These are phyloP conservation scores for Logfia minima DNA, from an alignment of 129 eudicot genomes.

Conservation along the genomic window DNA sequence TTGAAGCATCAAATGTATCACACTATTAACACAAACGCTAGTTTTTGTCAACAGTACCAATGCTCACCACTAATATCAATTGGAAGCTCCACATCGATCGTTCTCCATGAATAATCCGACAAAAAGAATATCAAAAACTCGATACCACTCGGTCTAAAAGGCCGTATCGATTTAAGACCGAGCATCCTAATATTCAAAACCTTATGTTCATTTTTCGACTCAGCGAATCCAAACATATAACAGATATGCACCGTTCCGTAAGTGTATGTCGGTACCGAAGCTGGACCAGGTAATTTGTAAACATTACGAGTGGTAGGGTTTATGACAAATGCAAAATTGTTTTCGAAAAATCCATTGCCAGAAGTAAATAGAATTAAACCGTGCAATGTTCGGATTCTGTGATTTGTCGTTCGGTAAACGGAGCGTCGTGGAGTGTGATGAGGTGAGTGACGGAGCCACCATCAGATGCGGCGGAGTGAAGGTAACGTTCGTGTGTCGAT, in stretches of 20 bases:
- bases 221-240: not conserved
- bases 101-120: not conserved
- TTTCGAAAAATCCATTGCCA: not conserved
- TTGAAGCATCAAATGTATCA: not conserved
- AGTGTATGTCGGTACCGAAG: not conserved
- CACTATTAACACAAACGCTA: not conserved
- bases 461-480: not conserved
- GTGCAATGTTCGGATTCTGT: conserved; percentile 15
- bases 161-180: not conserved
- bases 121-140: not conserved
- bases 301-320: not conserved
- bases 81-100: not conserved
- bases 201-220: conserved; percentile 11
- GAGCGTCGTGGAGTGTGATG: conserved; percentile 11
- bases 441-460: conserved; percentile 25
- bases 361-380: conserved; percentile 16
- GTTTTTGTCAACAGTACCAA: not conserved
- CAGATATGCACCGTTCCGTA: not conserved
- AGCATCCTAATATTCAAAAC: conserved; percentile 1
- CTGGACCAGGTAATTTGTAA: no score
- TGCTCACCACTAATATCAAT: not conserved
- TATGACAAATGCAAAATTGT: not conserved
- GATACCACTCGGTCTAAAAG: not conserved
- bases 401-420: not conserved
- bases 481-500: not conserved